Evolutionary conservation across 306 rosid species (phyloP), one percentile per base, ranked within the genome.

Genomic region (Castanea mollissima): DNA sequence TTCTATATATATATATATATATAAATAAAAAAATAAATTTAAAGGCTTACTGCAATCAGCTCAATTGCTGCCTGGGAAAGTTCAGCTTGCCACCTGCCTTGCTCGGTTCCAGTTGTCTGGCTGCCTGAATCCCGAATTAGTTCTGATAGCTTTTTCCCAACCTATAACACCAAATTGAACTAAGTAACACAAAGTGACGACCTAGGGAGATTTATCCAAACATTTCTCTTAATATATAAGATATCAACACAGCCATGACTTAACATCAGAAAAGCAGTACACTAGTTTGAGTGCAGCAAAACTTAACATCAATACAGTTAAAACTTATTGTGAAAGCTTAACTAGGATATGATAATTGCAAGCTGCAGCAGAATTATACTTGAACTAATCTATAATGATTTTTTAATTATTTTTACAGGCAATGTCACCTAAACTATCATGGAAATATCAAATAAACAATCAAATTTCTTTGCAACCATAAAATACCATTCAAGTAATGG

Each of bases 31-130:
- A 23, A 23, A 23, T 23, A 23, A 23, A 23, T 0, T 70, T 21
- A 62, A 67, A 74, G 18, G 81, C 97, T 88, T 81, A 93, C 99
- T 80, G 93, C 97, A 83, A 96, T 96, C 31, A 96, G 89, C 87
- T 96, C 99, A 79, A 96, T 96, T 18, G 97, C 99, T 64, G 95
- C 98, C 89, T 96, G 98, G 68, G 97, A 93, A 86, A 96, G 98
- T 83, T 96, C 99, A 74, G 91, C 87, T 73, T 96, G 99, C 99
- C 99, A 96, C 89, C 99, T 88, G 73, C 94, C 98, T 88, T 91
- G 98, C 77, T 93, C 99, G 46, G 90, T 88, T 83, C 92, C 99
- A 44, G 63, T 69, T 51, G 90, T 87, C 71, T 92, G 98, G 86
- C 92, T 86, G 64, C 99, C 92, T 60, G 99, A 88, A 85, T 96